Conservation (phyloP, 2,329 filamentous ascomycete genomes). For the Aspergillus ochraceus region DNA sequence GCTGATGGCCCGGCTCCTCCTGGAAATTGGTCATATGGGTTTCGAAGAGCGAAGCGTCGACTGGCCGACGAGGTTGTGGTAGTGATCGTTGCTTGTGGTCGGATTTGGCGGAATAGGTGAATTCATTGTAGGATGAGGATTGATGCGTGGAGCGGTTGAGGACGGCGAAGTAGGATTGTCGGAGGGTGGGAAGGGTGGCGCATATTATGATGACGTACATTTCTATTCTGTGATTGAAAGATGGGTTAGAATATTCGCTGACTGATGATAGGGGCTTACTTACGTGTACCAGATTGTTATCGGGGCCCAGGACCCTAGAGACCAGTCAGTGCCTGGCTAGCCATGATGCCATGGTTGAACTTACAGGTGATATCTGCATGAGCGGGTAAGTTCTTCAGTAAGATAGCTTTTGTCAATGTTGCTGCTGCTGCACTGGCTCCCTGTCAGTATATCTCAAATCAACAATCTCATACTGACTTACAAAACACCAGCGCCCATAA, state of each 20-base stretch:
- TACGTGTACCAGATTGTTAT: slow-evolving; percentile 19
- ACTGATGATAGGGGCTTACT: not conserved
- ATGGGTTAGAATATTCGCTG: not conserved
- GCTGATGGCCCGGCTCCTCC: not conserved
- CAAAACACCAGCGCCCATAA: slow-evolving; percentile 15
- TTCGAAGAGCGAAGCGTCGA: slow-evolving; percentile 8
- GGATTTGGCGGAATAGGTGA: not conserved
- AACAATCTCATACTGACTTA: not conserved
- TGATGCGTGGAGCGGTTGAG: slow-evolving; percentile 4
- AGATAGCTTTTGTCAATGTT: slow-evolving; percentile 8
- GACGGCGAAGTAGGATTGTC: slow-evolving; percentile 6
- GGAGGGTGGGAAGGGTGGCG: slow-evolving; percentile 11
- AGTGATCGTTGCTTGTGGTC: not conserved
- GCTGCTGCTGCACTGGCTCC: slow-evolving; percentile 3
- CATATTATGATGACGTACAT: slow-evolving; percentile 17
- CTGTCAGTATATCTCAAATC: not conserved
- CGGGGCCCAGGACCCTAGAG: slow-evolving; percentile 13
- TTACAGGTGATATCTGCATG: slow-evolving; percentile 16
- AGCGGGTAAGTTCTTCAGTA: slow-evolving; percentile 13
- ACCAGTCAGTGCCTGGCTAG: not conserved
- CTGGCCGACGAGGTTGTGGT: slow-evolving; percentile 2
- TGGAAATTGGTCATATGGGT: not conserved
- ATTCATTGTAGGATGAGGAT: not conserved
- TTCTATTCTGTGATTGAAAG: not conserved
- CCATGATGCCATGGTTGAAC: not conserved